Conservation (phyloP, 177 flowering plant species). For the Tripterygium wilfordii region DNA sequence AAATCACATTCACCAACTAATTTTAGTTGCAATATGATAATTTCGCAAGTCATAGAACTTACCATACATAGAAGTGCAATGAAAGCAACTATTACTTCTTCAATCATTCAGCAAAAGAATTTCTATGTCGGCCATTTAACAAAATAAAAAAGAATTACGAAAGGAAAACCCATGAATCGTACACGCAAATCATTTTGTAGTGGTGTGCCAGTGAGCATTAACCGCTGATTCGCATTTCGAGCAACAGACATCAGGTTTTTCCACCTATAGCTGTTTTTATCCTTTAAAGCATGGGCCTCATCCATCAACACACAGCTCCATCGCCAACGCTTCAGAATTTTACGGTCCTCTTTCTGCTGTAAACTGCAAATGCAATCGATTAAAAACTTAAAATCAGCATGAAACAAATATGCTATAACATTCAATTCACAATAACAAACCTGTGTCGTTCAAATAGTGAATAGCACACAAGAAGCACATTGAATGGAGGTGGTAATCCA, state of each 20-base stretch:
- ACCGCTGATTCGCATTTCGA: slow-evolving; percentile 80
- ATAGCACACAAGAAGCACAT: slow-evolving; percentile 90
- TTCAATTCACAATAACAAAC: slow-evolving; percentile 34
- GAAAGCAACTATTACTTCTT: too few relatives aligned
- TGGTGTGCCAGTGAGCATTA: slow-evolving; percentile 97
- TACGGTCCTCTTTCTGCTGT: slow-evolving; percentile 98
- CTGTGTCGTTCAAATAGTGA: slow-evolving; percentile 96
- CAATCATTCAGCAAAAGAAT: too few relatives aligned
- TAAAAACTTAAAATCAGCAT: too few relatives aligned
- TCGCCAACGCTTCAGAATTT: slow-evolving; percentile 69
- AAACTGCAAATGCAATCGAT: too few relatives aligned
- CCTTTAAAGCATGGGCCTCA: slow-evolving; percentile 98
- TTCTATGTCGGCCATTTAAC: too few relatives aligned
- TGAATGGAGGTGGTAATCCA: slow-evolving; percentile 81
- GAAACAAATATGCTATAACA: too few relatives aligned
- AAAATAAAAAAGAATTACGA: slow-evolving; percentile 6
- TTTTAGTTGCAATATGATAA: too few relatives aligned
- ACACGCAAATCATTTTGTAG: slow-evolving; percentile 98
- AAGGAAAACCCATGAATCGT: slow-evolving; percentile 6
- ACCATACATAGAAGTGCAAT: too few relatives aligned
- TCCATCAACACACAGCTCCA: slow-evolving; percentile 99
- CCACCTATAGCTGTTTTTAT: slow-evolving; percentile 91
- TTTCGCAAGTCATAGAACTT: too few relatives aligned
- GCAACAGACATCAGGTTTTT: slow-evolving; percentile 91
- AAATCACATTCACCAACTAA: too few relatives aligned